Percentiles rank a stretch among this genome's conserved stretches.
Evolutionary conservation across 1,284 basidiomycete species (phyloP).

Genomic region (Omphalotus olearius): DNA sequence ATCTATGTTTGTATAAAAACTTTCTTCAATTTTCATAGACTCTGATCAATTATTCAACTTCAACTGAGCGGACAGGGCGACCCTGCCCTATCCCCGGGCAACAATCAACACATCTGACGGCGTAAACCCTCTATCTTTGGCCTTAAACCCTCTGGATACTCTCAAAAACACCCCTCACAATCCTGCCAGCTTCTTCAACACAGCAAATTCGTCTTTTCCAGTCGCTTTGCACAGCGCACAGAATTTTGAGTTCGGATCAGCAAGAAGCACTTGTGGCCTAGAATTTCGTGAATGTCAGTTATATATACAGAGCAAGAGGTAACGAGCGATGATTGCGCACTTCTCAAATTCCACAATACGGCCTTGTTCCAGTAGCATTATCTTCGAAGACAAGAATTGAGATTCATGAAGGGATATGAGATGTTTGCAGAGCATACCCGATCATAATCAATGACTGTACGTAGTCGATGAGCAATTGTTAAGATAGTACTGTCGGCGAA

Average conservation of each 20-base stretch:
- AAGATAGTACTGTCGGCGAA: conserved; percentile 63
- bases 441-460: conserved; percentile 70
- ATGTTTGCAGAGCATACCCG: conserved; percentile 32
- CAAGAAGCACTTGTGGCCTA: conserved; percentile 65
- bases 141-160: no score
- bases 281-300: background rate
- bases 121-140: no score
- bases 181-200: conserved; percentile 66
- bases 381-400: conserved; percentile 32
- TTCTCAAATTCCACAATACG: conserved; percentile 78
- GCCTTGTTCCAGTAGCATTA: conserved; percentile 87
- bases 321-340: conserved; percentile 23
- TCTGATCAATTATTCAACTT: no score
- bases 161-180: conserved; percentile 22
- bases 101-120: no score
- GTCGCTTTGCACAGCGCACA: conserved; percentile 79
- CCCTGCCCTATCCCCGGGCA: no score
- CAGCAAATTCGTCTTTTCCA: conserved; percentile 74
- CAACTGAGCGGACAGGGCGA: no score
- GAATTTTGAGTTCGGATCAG: conserved; percentile 66
- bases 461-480: conserved; percentile 68
- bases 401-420: background rate
- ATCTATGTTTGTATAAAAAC: no score
- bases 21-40: no score
- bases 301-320: background rate